Conservation (phyloP, 371 early-diverging fungal species). For the Funneliformis caledonium region DNA sequence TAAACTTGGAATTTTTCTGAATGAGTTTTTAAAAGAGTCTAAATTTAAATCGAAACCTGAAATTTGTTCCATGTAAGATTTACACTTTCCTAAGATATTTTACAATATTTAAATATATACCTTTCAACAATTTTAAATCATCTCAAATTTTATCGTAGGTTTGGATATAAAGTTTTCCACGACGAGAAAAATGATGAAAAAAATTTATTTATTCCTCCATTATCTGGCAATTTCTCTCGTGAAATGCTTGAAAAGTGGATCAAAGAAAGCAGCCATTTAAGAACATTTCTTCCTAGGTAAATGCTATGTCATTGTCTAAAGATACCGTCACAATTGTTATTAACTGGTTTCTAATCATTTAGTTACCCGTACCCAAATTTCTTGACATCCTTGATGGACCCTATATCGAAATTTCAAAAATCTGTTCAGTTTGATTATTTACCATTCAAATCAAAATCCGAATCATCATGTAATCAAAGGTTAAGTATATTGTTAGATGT, state of each 20-base stretch:
- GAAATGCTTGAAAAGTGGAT: conserved; percentile 4
- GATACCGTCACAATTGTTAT: not conserved
- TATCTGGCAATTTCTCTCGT: conserved; percentile 2
- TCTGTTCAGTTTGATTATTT: conserved; percentile 25
- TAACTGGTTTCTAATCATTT: not conserved
- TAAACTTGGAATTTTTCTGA: conserved; percentile 15
- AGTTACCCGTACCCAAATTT: conserved; percentile 20
- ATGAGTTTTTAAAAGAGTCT: not conserved
- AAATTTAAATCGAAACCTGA: not conserved
- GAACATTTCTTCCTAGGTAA: conserved; percentile 31
- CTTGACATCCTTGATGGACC: not conserved
- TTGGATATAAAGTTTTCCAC: conserved; percentile 36
- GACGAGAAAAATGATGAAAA: not conserved
- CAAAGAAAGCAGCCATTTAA: not conserved
- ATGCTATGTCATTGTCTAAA: not conserved
- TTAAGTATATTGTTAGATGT: conserved; percentile 15
- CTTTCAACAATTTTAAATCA: not conserved
- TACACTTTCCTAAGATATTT: not conserved
- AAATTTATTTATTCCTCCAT: conserved; percentile 34
- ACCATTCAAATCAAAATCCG: conserved; percentile 1
- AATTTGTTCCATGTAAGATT: conserved; percentile 23
- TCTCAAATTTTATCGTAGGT: not conserved
- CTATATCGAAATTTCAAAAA: not conserved
- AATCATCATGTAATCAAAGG: not conserved
- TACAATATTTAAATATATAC: not conserved